Conservation (phyloP, 257 asterid genomes). For the Apocynum venetum region DNA sequence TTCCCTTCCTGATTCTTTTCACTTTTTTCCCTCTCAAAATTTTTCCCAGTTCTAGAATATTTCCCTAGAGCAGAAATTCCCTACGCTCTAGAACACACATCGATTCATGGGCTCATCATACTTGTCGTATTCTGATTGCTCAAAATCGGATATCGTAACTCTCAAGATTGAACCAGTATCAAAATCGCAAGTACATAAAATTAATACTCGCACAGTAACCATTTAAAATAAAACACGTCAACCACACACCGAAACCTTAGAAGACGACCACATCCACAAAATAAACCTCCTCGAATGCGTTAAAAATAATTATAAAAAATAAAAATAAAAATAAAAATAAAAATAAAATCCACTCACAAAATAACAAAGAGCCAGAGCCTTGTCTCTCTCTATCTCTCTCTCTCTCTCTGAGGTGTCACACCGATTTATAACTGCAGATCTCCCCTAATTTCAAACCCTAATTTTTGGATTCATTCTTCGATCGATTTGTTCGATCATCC, state of each 20-base stretch:
- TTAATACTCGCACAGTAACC: background rate
- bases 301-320: too few species aligned
- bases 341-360: background rate
- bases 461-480: background rate
- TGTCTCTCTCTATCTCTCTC: background rate
- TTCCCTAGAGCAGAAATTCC: background rate
- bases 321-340: background rate
- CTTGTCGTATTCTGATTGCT: background rate
- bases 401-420: background rate
- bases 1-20: background rate
- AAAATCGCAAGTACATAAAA: background rate
- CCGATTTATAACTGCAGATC: conserved; percentile 12
- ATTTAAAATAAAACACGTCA: background rate
- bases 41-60: background rate
- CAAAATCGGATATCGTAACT: too few species aligned
- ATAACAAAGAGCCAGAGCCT: background rate
- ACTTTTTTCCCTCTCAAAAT: background rate
- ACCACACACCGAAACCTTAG: too few species aligned
- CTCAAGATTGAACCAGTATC: background rate
- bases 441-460: conserved; percentile 19
- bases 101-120: background rate
- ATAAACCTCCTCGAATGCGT: conserved; percentile 1
- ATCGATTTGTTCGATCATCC: conserved; percentile 4
- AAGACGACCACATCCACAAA: background rate
- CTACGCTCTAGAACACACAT: background rate